Evolutionary conservation across 257 asterid genomes (phyloP).

Genomic region (Mentha longifolia): DNA sequence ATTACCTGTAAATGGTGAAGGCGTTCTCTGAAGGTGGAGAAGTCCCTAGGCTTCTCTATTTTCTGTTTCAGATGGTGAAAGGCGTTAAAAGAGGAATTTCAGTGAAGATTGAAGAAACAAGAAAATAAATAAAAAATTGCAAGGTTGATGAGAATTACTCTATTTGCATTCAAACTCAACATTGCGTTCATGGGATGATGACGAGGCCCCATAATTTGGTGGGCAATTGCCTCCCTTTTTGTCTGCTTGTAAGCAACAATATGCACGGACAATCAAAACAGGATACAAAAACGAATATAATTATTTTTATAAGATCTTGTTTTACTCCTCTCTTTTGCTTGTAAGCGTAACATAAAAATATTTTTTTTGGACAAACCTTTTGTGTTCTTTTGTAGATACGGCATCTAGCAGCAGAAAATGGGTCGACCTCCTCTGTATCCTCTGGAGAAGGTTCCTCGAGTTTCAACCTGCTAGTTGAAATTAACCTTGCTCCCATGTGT

Average conservation of each 20-base stretch:
- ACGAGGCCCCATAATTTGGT: conserved; percentile 76
- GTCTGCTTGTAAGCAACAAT: conserved; percentile 48
- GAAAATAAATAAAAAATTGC: conserved; percentile 20
- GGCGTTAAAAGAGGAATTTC: conserved; percentile 23
- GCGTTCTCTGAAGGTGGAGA: conserved; percentile 85
- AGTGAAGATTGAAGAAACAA: conserved; percentile 19
- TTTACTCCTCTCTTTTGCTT: neutral
- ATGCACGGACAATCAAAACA: conserved; percentile 26
- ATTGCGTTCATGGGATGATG: conserved; percentile 68
- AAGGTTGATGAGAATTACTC: conserved; percentile 48
- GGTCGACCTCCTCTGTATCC: conserved; percentile 66
- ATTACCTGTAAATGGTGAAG: conserved; percentile 93
- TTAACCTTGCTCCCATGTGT: conserved; percentile 77
- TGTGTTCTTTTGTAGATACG: conserved; percentile 57
- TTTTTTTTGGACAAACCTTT: conserved; percentile 52
- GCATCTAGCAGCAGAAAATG: conserved; percentile 85
- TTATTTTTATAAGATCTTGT: neutral
- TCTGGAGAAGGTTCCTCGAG: conserved; percentile 63
- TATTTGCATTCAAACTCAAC: conserved; percentile 56
- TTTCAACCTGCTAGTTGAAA: conserved; percentile 78
- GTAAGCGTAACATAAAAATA: neutral
- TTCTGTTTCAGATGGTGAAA: conserved; percentile 54
- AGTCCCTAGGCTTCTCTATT: conserved; percentile 63
- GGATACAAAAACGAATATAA: conserved; percentile 8
- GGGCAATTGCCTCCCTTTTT: conserved; percentile 71